Conservation (phyloP, 352 stramenopile genomes). For the Phytophthora ohioensis region DNA sequence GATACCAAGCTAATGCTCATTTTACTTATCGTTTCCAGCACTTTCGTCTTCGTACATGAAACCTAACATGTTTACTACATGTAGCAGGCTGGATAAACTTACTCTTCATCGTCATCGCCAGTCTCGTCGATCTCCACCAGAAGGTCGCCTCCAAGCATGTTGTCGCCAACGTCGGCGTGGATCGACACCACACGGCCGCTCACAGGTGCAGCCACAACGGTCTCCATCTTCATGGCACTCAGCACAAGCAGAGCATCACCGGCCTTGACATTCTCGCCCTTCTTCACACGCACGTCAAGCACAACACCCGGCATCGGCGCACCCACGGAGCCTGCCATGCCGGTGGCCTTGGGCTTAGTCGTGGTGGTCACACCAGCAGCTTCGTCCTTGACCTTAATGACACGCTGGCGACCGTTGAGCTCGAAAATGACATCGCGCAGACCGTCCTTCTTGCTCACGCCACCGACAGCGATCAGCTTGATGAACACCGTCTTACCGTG, state of each 20-base stretch:
- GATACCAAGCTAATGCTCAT: conserved; percentile 29
- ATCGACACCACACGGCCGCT: conserved; percentile 93
- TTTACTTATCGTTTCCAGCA: conserved; percentile 32
- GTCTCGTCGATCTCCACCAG: conserved; percentile 96
- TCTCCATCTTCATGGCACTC: conserved; percentile 99
- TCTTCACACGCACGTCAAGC: conserved; percentile 95
- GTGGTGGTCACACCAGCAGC: conserved; percentile 67
- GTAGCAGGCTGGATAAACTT: conserved; percentile 32
- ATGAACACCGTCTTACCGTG: conserved; percentile 97
- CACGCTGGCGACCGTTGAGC: conserved; percentile 94
- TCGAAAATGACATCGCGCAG: conserved; percentile 97
- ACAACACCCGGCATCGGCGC: conserved; percentile 98
- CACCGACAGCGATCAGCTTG: conserved; percentile 92
- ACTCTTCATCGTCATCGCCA: conserved; percentile 59
- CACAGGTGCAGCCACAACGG: conserved; percentile 92
- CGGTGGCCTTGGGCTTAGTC: conserved; percentile 89
- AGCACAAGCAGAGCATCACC: conserved; percentile 95
- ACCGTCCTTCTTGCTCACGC: conserved; percentile 90
- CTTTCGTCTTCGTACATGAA: conserved; percentile 21
- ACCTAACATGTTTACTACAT: conserved; percentile 5
- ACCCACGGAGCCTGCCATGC: conserved; percentile 88
- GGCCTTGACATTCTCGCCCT: conserved; percentile 93
- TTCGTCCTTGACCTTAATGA: conserved; percentile 94
- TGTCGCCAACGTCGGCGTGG: conserved; percentile 93
- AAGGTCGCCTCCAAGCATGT: conserved; percentile 95